Base-by-base conservation (phyloP, 345 rosid species). In the Pistacia vera region DNA sequence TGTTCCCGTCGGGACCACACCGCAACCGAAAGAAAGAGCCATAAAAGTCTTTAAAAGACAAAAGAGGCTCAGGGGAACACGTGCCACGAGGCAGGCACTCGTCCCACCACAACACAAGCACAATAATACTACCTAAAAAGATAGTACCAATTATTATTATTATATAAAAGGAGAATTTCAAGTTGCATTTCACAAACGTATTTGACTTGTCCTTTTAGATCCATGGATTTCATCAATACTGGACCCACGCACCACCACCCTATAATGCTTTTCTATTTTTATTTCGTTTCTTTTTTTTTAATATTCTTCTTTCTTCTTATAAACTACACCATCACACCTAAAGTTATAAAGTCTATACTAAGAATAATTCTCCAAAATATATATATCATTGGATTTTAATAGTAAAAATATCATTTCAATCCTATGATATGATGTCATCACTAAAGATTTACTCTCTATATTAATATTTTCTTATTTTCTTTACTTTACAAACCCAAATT, bases 161-260 rank as follows among this genome's bases (percentile, higher is more conserved):
- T 22, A 18, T 1, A 64, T 4, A 38, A 6, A 35, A 36, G 20
- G 13, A 48, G 11, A 25, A 66, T 38, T 66, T 48, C 20, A 66
- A n/a, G 75, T 78, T 74, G 76, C 65, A 66, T 2, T 7, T 57
- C 76, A 71, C 72, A 66, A 63, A 44, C 71, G 75, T 72, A 61
- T 72, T 78, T 62, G 38, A 38, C 73, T 38, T 46, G 33, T 73
- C 74, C 55, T 72, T 4, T 75, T 11, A 38, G 58, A 41, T 72
- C 46, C 33, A 58, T 46, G 68, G 76, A 51, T 35, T n/a, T 61
- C 8, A 48, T 49, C 56, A 4, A 36, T 59, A 66, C 54, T 63
- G 71, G 78, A 22, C 80, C 81, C 81, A 67, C 80, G 79, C 54
- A 66, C 56, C 36, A 74, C 28, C 33, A 30, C 33, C 33, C 60